A percentile compares a stretch with the other conserved stretches of the same genome.
Evolutionary conservation across 2,329 filamentous ascomycete genomes (phyloP).

Genomic region (Hymenoscyphus linearis): DNA sequence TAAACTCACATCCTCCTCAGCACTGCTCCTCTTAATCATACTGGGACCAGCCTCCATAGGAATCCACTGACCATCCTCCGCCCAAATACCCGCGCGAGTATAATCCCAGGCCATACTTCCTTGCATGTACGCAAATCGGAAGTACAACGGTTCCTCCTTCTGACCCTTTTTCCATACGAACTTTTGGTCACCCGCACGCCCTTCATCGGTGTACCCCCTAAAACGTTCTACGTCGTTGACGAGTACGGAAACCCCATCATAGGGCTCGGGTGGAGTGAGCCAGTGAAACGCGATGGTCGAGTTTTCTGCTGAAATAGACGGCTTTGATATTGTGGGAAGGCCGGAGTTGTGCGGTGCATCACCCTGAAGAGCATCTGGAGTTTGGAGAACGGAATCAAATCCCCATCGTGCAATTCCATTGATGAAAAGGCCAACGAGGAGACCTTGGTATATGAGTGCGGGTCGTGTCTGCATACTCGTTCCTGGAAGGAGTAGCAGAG

Average conservation of each 20-base stretch:
- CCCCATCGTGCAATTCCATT: slow-evolving; percentile 94
- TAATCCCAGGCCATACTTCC: slow-evolving; percentile 64
- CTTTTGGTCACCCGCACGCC: slow-evolving; percentile 35
- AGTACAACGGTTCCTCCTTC: slow-evolving; percentile 58
- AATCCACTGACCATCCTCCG: slow-evolving; percentile 56
- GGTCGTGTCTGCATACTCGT: slow-evolving; percentile 85
- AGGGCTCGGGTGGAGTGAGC: slow-evolving; percentile 43
- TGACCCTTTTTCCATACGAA: slow-evolving; percentile 57
- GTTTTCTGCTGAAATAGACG: slow-evolving; percentile 48
- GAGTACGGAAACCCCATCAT: slow-evolving; percentile 72
- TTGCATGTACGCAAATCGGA: slow-evolving; percentile 69
- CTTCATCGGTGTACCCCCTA: slow-evolving; percentile 61
- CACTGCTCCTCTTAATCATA: slow-evolving; percentile 24
- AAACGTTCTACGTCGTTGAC: slow-evolving; percentile 84
- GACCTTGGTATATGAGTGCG: slow-evolving; percentile 79
- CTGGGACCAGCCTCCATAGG: slow-evolving; percentile 44
- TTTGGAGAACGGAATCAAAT: slow-evolving; percentile 84
- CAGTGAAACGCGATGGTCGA: slow-evolving; percentile 34
- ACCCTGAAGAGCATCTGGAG: slow-evolving; percentile 64
- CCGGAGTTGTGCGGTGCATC: slow-evolving; percentile 58
- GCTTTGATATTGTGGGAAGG: slow-evolving; percentile 49
- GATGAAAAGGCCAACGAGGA: slow-evolving; percentile 86
- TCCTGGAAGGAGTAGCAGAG: slow-evolving; percentile 78
- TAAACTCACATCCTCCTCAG: slow-evolving; percentile 8
- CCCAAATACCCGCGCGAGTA: slow-evolving; percentile 70